Percentiles rank a stretch among this genome's conserved stretches.
phyloP scores from a whole-genome alignment of 768 basidiomycete species.

The Boletus vinaceobasis region DNA sequence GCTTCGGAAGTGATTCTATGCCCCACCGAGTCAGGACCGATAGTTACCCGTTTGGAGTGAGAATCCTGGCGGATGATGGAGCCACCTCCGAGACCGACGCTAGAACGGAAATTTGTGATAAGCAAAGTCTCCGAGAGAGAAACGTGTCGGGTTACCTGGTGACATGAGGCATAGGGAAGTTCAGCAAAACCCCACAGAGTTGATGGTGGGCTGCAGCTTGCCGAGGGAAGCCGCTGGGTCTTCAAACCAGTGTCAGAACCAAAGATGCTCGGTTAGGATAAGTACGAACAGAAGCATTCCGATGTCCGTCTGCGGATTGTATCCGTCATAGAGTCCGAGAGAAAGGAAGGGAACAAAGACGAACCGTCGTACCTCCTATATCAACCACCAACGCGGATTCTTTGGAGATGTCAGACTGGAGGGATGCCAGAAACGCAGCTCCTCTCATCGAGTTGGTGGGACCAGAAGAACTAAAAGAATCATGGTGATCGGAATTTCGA shows the following conservation, averaged over 20 bases:
- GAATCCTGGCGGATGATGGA: conserved; percentile 43
- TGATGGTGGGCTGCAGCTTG: conserved; percentile 63
- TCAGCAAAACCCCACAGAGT: conserved; percentile 57
- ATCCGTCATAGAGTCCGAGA: conserved; percentile 11
- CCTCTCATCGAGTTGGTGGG: conserved; percentile 73
- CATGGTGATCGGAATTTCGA: conserved; percentile 7
- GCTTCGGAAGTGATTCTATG: conserved; percentile 49
- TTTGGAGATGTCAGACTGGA: conserved; percentile 31
- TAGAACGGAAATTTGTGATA: conserved; percentile 19
- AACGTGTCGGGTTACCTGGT: conserved; percentile 27
- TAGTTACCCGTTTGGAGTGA: conserved; percentile 37
- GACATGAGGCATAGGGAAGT: conserved; percentile 60
- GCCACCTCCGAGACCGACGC: conserved; percentile 64
- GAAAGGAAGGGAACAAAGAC: conserved; percentile 12
- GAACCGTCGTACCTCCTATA: conserved; percentile 58
- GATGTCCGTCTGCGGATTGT: conserved; percentile 44
- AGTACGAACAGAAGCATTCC: conserved; percentile 48
- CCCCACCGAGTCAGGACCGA: conserved; percentile 68
- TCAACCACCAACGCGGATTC: conserved; percentile 54
- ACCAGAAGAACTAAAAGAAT: conserved; percentile 39
- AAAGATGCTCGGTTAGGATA: not conserved
- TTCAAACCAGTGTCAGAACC: conserved; percentile 16
- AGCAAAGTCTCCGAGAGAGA: not conserved
- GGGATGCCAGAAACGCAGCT: conserved; percentile 54
- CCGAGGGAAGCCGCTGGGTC: conserved; percentile 55